Percentiles rank a stretch among this genome's conserved stretches.
Evolutionary conservation across 257 asterid species (phyloP).

Genomic region (Avicennia marina): DNA sequence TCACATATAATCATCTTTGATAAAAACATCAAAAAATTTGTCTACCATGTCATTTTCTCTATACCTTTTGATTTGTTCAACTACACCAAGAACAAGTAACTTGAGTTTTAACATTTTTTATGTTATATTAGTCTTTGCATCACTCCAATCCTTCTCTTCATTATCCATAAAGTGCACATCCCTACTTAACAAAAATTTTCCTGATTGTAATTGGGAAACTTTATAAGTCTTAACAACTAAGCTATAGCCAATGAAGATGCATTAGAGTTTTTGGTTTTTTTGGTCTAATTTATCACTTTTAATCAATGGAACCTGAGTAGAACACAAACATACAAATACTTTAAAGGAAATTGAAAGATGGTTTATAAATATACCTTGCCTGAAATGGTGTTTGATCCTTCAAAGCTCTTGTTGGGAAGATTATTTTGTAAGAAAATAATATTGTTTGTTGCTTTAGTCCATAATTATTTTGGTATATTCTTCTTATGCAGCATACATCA

Average conservation of each 20-base stretch:
- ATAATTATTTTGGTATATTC: background rate
- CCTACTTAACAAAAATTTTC: background rate
- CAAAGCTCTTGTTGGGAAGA: background rate
- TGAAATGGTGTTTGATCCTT: background rate
- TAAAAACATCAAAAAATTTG: slow-evolving; percentile 4
- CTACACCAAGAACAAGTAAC: too few relatives aligned
- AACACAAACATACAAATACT: background rate
- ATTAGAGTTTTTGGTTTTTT: background rate
- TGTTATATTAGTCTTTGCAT: too few relatives aligned
- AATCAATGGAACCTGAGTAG: background rate
- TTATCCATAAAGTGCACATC: slow-evolving; percentile 1
- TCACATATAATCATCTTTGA: too few relatives aligned
- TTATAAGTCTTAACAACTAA: background rate
- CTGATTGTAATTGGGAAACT: background rate
- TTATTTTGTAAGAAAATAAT: background rate
- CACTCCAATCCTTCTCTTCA: background rate
- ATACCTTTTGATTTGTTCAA: too few relatives aligned
- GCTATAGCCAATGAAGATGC: background rate
- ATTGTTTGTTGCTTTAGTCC: background rate
- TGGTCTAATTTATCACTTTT: background rate
- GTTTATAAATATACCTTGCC: background rate
- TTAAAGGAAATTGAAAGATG: background rate
- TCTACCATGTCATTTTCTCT: background rate
- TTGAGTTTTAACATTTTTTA: too few relatives aligned
- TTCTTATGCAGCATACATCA: slow-evolving; percentile 9